These are phyloP conservation scores for Chlamydomonas sphaeroides DNA, from an alignment of 139 green algal species.

Conservation along the genomic window DNA sequence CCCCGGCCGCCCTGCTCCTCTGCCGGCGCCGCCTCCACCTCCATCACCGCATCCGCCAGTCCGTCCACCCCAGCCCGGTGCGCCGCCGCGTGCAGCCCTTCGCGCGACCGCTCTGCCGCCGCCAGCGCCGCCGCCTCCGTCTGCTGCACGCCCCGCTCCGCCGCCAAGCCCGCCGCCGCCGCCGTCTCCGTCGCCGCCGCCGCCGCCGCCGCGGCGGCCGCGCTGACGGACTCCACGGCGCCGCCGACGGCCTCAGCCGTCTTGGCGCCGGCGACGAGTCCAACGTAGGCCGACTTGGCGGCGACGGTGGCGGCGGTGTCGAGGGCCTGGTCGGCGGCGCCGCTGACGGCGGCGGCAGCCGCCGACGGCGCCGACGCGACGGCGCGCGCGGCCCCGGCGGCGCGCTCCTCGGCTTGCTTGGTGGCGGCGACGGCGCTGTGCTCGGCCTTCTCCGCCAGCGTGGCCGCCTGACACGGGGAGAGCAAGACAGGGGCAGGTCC, in stretches of 20 bases:
- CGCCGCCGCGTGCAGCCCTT: background rate
- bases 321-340: background rate
- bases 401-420: background rate
- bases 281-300: background rate
- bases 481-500: too few species aligned
- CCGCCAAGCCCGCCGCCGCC: background rate
- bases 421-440: background rate
- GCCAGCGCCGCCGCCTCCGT: background rate
- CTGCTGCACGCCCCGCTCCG: background rate
- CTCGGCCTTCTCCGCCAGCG: background rate
- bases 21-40: background rate
- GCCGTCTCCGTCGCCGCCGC: background rate
- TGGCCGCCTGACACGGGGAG: too few species aligned
- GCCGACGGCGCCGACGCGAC: too few species aligned
- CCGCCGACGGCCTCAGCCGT: background rate
- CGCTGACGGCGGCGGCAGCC: too few species aligned
- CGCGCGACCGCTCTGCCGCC: too few species aligned
- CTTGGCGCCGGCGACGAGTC: background rate
- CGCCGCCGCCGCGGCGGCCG: background rate
- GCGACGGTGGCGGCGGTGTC: constrained; percentile 10
- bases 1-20: too few species aligned
- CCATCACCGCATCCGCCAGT: background rate
- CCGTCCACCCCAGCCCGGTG: background rate
- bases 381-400: background rate
- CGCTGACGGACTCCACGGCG: background rate